These are phyloP conservation scores for Wallemia hederae DNA, from an alignment of 1,284 basidiomycete species.

Conservation along the genomic window DNA sequence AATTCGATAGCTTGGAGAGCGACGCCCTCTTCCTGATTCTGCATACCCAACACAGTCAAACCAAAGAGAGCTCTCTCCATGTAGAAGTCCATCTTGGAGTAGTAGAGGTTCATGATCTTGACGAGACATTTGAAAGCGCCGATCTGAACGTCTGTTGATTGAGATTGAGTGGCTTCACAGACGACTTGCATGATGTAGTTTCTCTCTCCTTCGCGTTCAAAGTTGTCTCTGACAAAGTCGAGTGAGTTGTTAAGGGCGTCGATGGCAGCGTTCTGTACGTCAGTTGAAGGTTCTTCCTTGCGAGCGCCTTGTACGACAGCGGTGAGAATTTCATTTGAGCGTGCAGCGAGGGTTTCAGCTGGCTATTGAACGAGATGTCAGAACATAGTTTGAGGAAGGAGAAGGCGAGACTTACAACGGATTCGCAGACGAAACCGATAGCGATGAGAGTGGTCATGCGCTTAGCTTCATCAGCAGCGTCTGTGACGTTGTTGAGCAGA, in stretches of 20 bases:
- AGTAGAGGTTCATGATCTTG: conserved; percentile 89
- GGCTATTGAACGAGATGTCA: conserved; percentile 24
- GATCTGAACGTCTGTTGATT: conserved; percentile 49
- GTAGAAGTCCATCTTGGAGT: conserved; percentile 97
- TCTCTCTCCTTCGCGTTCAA: conserved; percentile 88
- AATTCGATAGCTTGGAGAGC: conserved; percentile 94
- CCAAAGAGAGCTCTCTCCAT: conserved; percentile 98
- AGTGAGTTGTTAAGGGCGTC: conserved; percentile 83
- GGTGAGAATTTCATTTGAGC: conserved; percentile 91
- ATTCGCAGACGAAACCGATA: conserved; percentile 90
- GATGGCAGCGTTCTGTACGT: conserved; percentile 86
- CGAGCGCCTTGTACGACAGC: conserved; percentile 94
- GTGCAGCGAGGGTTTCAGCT: conserved; percentile 59
- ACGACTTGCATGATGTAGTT: conserved; percentile 99
- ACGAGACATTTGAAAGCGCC: conserved; percentile 87
- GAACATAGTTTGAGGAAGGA: neutral
- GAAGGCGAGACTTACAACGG: conserved; percentile 35
- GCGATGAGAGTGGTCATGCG: conserved; percentile 73
- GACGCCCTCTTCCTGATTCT: conserved; percentile 64
- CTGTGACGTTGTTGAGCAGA: conserved; percentile 61
- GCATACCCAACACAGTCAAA: conserved; percentile 95
- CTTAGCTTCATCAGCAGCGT: conserved; percentile 41
- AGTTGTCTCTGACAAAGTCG: conserved; percentile 92
- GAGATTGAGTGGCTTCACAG: conserved; percentile 85
- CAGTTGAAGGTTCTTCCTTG: conserved; percentile 75